A percentile compares a stretch with the other conserved stretches of the same genome.
Evolutionary conservation across 2,329 filamentous ascomycete species (phyloP).

Genomic region (Hypoxylon sp.): DNA sequence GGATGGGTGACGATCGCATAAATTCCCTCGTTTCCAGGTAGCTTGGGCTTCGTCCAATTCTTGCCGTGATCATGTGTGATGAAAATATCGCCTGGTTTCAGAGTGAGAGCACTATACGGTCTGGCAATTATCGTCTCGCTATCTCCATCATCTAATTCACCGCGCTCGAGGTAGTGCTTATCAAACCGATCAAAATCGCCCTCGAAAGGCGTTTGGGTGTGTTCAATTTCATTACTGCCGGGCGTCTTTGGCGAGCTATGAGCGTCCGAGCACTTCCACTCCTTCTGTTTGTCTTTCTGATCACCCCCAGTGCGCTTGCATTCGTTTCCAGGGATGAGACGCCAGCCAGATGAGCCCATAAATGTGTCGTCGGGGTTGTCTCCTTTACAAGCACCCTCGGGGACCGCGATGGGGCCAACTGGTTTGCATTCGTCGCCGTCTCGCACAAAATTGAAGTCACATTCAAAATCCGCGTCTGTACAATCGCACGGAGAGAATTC

Average conservation of each 20-base stretch:
- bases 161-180: constrained; percentile 83
- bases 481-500: constrained; percentile 84
- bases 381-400: constrained; percentile 78
- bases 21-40: constrained; percentile 78
- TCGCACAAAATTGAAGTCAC: constrained; percentile 90
- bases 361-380: constrained; percentile 77
- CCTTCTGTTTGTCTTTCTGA: constrained; percentile 78
- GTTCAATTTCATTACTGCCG: constrained; percentile 75
- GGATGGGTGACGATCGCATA: constrained; percentile 79
- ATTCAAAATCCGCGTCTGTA: constrained; percentile 89
- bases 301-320: constrained; percentile 72
- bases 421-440: constrained; percentile 77
- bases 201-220: constrained; percentile 73
- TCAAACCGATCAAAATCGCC: constrained; percentile 65
- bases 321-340: constrained; percentile 86
- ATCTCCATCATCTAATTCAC: constrained; percentile 69
- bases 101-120: constrained; percentile 64
- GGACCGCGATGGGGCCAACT: constrained; percentile 71
- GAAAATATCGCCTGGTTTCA: constrained; percentile 69
- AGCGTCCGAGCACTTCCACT: constrained; percentile 80
- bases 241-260: constrained; percentile 63
- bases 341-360: constrained; percentile 89
- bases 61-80: constrained; percentile 90
- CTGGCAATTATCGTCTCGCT: constrained; percentile 80
- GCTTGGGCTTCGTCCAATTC: constrained; percentile 75